Evolutionary conservation across 805 yeast species (phyloP), one percentile per base, ranked within the genome.

Genomic region (Starmerella bombi): DNA sequence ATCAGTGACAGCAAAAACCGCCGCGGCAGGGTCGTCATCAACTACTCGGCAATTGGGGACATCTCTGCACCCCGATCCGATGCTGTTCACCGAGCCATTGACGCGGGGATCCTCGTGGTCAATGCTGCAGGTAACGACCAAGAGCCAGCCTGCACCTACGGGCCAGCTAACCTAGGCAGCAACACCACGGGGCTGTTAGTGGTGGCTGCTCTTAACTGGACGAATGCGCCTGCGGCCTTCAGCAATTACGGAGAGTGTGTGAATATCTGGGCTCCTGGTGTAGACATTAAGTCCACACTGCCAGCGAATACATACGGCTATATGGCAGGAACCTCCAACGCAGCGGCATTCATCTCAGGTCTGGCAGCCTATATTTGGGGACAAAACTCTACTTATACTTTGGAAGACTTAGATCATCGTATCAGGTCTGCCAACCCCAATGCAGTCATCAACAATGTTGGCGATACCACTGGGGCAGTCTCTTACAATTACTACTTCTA

Each of bases 161-260:
- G 93, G 42, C 96, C 96, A 0, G 93, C 93, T 4, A 1, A 78
- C 88, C 28, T 78, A 88, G 1, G 62, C 61, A 2, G 64, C 63
- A 37, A 84, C 82, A 0, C n/a, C 19, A 12, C 32, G 3, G 48
- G 48, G 4, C 71, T 83, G 3, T 75, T 93, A 0, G 93, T 86
- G 7, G 96, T 95, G 1, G 93, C 95, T 3, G 74, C 85, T 37
- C 88, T 84, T 53, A 94, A 82, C 55, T 55, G 69, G 16, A 67
- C 67, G 5, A 93, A 83, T 51, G 51, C 65, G 3, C 65, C 85
- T 27, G 93, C 96, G 0, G 54, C 69, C 10, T 86, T 88, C 52
- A 72, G 91, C n/a, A 86, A 88, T 55, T 82, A 86, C 85, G 96
- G 97, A 0, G 64, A 67, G n/a, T 88, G 96, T 59, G 93, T 86